phyloP scores from a whole-genome alignment of 2,329 filamentous ascomycete species.

The Penicillium sp. region DNA sequence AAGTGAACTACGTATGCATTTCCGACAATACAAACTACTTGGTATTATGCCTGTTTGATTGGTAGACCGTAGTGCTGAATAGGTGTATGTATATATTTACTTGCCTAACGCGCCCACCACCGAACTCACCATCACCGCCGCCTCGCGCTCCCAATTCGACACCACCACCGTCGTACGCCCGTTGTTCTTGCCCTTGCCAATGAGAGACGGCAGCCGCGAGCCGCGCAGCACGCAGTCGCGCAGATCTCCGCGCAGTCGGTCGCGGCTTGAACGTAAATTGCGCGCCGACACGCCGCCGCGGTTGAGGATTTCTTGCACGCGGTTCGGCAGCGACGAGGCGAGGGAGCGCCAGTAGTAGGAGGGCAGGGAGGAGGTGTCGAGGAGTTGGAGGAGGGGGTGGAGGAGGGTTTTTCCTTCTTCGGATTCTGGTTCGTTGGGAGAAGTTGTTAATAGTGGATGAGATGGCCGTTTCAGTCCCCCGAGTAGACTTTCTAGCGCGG shows the following conservation, averaged over 20 bases:
- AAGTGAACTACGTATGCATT: too few species aligned
- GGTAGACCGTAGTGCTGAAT: neutral
- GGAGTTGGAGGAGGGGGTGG: slow-evolving; percentile 65
- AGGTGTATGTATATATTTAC: slow-evolving; percentile 15
- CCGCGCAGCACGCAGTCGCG: slow-evolving; percentile 79
- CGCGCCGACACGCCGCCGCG: slow-evolving; percentile 80
- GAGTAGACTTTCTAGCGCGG: slow-evolving; percentile 79
- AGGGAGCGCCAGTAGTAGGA: slow-evolving; percentile 93
- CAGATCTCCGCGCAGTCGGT: slow-evolving; percentile 70
- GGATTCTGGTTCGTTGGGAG: neutral
- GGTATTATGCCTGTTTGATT: too few species aligned
- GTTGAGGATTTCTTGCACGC: slow-evolving; percentile 79
- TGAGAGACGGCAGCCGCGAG: slow-evolving; percentile 60
- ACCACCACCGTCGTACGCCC: slow-evolving; percentile 43
- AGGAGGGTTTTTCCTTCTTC: slow-evolving; percentile 51
- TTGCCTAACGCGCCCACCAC: slow-evolving; percentile 58
- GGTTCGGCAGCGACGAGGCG: slow-evolving; percentile 68
- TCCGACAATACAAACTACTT: too few species aligned
- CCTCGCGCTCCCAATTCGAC: slow-evolving; percentile 78
- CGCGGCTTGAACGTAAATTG: slow-evolving; percentile 71
- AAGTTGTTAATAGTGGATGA: slow-evolving; percentile 60
- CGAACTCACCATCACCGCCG: slow-evolving; percentile 89
- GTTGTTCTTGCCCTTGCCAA: slow-evolving; percentile 19
- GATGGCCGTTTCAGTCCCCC: slow-evolving; percentile 61
- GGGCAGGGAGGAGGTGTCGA: slow-evolving; percentile 82